Conservation (phyloP, 305 asterid species). For the Ajuga reptans region DNA sequence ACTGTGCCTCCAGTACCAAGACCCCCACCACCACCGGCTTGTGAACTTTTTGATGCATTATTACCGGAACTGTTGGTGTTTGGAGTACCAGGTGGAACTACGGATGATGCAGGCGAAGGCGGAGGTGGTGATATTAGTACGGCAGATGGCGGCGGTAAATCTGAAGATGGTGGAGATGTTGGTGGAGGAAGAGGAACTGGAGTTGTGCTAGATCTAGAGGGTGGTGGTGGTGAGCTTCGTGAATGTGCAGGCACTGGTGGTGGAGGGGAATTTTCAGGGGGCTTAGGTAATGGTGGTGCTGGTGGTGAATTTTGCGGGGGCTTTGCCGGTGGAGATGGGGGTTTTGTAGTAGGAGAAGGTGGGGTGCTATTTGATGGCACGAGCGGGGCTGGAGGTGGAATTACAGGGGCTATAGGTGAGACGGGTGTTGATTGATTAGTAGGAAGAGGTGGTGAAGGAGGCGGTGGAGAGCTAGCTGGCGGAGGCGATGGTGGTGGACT, state of each 20-base stretch:
- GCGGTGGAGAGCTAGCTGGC: constrained; percentile 28
- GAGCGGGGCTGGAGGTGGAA: constrained; percentile 23
- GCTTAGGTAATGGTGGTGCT: constrained; percentile 17
- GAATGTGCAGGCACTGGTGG: constrained; percentile 31
- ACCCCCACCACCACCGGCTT: constrained; percentile 28
- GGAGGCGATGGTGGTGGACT: constrained; percentile 31
- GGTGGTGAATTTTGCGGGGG: constrained; percentile 20
- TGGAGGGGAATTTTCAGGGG: constrained; percentile 27
- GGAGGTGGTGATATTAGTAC: constrained; percentile 31
- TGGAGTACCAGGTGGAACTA: constrained; percentile 26
- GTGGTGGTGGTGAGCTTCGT: constrained; percentile 32
- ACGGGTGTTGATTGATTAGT: constrained; percentile 21
- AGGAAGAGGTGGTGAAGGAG: constrained; percentile 32
- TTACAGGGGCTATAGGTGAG: not conserved
- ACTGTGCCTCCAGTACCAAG: constrained; percentile 36
- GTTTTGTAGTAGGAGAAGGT: constrained; percentile 32
- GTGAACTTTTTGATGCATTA: constrained; percentile 28
- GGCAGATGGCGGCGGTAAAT: constrained; percentile 23
- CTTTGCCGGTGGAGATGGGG: constrained; percentile 19
- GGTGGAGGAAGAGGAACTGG: constrained; percentile 32
- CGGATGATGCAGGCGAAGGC: constrained; percentile 28
- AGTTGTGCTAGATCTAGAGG: constrained; percentile 27
- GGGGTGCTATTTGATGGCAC: constrained; percentile 26
- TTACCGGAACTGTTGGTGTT: constrained; percentile 26
- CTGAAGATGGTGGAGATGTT: constrained; percentile 31